These are phyloP conservation scores for Infundibulicybe gibba DNA, from an alignment of 768 basidiomycete species.

Conservation along the genomic window DNA sequence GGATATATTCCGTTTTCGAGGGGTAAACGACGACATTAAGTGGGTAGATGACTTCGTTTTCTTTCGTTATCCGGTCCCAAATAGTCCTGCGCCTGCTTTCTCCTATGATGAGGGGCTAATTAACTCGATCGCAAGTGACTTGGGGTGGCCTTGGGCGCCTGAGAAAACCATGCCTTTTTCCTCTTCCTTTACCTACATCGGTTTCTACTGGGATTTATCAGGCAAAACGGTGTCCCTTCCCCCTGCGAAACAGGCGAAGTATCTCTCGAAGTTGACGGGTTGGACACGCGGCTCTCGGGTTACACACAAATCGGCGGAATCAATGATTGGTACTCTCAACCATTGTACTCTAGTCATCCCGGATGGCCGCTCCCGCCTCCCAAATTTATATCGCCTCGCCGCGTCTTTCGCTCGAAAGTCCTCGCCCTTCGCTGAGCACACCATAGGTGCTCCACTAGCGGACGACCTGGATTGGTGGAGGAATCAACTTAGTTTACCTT, in stretches of 20 bases:
- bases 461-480: background rate
- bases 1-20: too few species aligned
- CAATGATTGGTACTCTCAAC: background rate
- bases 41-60: too few species aligned
- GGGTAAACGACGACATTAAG: too few species aligned
- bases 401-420: background rate
- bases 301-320: conserved; percentile 8
- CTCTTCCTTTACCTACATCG: too few species aligned
- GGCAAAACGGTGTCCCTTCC: conserved; percentile 15
- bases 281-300: conserved; percentile 10
- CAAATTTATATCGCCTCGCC: too few species aligned
- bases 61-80: too few species aligned
- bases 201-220: conserved; percentile 25
- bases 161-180: conserved; percentile 26
- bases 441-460: background rate
- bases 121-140: conserved; percentile 16
- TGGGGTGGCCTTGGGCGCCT: conserved; percentile 27
- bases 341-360: too few species aligned
- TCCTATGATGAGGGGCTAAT: conserved; percentile 21
- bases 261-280: conserved; percentile 14
- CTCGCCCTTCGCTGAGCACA: background rate
- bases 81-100: conserved; percentile 1
- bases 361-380: too few species aligned
- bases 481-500: background rate
- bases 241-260: conserved; percentile 19